phyloP scores from a whole-genome alignment of 2,329 filamentous ascomycete genomes.

The Apiospora phragmitis region DNA sequence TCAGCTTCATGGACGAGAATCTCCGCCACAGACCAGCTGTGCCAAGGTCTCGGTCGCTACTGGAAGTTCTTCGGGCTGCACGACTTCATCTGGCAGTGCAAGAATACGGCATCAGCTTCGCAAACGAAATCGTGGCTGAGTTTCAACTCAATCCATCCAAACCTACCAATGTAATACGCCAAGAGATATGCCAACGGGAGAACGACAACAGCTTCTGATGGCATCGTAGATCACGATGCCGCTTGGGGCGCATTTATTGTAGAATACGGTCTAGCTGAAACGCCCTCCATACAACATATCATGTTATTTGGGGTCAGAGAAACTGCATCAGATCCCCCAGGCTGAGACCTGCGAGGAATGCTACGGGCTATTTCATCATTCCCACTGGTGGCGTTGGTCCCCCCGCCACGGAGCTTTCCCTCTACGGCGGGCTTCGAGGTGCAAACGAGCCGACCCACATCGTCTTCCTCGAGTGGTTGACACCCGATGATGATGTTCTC shows the following conservation, averaged over 20 bases:
- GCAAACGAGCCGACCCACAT: neutral
- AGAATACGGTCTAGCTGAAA: neutral
- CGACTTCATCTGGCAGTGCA: neutral
- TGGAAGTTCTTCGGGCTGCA: neutral
- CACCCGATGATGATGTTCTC: neutral
- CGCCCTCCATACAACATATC: neutral
- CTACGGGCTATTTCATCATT: neutral
- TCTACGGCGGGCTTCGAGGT: neutral
- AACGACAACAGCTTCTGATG: neutral
- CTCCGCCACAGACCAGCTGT: neutral
- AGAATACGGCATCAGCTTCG: neutral
- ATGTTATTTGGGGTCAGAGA: neutral
- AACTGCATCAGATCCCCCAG: neutral
- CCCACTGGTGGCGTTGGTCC: neutral
- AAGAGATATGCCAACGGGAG: neutral
- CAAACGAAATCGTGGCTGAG: neutral
- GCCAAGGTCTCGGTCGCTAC: slow-evolving; percentile 9
- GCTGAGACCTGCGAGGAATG: neutral
- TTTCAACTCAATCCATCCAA: neutral
- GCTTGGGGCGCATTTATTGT: neutral
- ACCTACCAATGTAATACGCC: neutral
- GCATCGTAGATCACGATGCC: neutral
- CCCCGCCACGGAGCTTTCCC: neutral
- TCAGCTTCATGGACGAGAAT: neutral
- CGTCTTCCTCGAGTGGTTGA: neutral